Conservation (phyloP, 148 eudicot genomes). For the Dysphania ambrosioides region DNA sequence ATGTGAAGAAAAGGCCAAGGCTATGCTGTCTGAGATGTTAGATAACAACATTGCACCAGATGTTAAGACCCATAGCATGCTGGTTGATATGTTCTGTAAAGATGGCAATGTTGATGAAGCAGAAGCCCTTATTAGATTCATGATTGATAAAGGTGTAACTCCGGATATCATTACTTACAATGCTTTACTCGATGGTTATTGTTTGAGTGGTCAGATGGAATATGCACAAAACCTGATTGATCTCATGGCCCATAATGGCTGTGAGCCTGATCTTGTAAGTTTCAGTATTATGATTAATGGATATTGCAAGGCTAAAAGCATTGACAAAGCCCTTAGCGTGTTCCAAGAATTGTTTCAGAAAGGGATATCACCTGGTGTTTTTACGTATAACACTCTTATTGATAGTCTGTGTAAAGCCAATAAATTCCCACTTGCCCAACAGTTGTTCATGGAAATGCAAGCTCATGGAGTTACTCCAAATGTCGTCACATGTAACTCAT, state of each 20-base stretch:
- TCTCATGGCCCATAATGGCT: not conserved
- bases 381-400: slow-evolving; percentile 12
- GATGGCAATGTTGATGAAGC: slow-evolving; percentile 15
- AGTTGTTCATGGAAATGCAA: slow-evolving; percentile 7
- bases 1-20: not conserved
- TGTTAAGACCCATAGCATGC: not conserved
- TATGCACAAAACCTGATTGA: slow-evolving; percentile 9
- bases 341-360: slow-evolving; percentile 5
- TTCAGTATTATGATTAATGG: slow-evolving; percentile 17
- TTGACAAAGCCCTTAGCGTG: slow-evolving; percentile 8
- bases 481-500: not conserved
- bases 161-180: slow-evolving; percentile 5
- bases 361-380: not conserved
- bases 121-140: not conserved
- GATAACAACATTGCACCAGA: not conserved
- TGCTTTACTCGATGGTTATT: slow-evolving; percentile 25
- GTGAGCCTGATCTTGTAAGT: slow-evolving; percentile 4
- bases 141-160: not conserved
- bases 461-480: not conserved
- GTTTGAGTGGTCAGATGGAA: slow-evolving; percentile 13
- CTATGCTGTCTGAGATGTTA: not conserved
- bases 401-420: not conserved
- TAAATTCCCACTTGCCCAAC: not conserved
- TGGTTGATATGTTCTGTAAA: slow-evolving; percentile 6
- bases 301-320: not conserved